A percentile compares a stretch with the other conserved stretches of the same genome.
Conservation (phyloP, 163 green algal genomes). For the Chlorella variabilis region DNA sequence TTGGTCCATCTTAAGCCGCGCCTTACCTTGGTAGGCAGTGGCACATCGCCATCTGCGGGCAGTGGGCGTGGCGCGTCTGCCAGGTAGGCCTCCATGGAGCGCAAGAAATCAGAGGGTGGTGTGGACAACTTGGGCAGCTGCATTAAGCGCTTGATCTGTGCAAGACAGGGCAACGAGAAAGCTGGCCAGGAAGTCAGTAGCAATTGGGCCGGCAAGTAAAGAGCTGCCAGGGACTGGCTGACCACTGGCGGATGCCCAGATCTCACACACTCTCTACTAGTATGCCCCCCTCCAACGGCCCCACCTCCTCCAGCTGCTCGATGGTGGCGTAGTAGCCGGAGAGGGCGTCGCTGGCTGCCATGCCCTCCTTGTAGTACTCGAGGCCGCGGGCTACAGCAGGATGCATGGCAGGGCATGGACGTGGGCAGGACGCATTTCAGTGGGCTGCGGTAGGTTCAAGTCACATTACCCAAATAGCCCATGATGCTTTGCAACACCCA, state of each 20-base stretch:
- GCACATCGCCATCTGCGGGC: not conserved
- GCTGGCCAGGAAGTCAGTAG: no score
- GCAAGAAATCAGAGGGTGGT: slow-evolving; percentile 88
- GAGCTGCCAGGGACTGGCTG: no score
- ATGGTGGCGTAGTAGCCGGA: slow-evolving; percentile 55
- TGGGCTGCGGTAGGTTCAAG: no score
- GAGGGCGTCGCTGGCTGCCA: slow-evolving; percentile 64
- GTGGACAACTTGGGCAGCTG: slow-evolving; percentile 78
- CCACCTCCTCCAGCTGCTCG: slow-evolving; percentile 67
- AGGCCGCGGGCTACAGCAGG: slow-evolving; percentile 46
- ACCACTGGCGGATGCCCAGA: no score
- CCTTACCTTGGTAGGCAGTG: not conserved
- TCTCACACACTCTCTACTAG: no score
- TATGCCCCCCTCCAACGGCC: not conserved
- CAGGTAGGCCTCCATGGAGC: slow-evolving; percentile 91
- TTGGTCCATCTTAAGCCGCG: not conserved
- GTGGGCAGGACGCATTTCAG: not conserved
- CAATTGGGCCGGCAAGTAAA: no score
- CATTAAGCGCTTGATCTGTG: slow-evolving; percentile 36
- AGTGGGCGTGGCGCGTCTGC: slow-evolving; percentile 67
- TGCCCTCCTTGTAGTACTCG: slow-evolving; percentile 78
- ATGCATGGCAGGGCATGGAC: no score
- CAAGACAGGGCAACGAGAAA: no score
- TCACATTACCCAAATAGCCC: no score
- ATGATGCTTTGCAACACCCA: no score